Conservation (phyloP, 2,329 filamentous ascomycete species). For the Drechslerella coelobrocha region DNA sequence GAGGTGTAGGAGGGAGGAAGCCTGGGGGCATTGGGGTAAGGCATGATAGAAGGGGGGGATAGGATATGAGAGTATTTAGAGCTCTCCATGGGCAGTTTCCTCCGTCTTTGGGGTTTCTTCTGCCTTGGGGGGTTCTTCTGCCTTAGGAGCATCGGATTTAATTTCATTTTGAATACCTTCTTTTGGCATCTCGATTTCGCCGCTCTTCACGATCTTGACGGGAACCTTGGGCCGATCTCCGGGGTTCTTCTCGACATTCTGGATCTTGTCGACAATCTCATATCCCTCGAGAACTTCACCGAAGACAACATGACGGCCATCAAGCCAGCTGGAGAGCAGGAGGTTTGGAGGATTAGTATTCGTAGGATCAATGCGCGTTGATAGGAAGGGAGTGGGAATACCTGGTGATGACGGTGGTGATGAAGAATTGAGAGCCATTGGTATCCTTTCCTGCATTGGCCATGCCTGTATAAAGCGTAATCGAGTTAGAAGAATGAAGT, state of each 20-base stretch:
- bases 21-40: constrained; percentile 10
- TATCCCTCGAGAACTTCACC: constrained; percentile 88
- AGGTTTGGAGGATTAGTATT: not conserved
- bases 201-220: constrained; percentile 82
- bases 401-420: constrained; percentile 80
- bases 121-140: constrained; percentile 20
- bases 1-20: constrained; percentile 2
- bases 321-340: constrained; percentile 71
- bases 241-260: constrained; percentile 70
- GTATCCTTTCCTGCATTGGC: constrained; percentile 84
- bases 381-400: not conserved
- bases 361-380: not conserved
- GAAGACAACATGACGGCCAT: constrained; percentile 85
- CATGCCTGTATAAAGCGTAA: constrained; percentile 66
- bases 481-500: not conserved
- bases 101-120: constrained; percentile 9
- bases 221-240: constrained; percentile 73
- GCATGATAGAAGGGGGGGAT: not conserved
- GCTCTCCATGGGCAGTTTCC: constrained; percentile 13
- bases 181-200: constrained; percentile 79
- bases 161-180: constrained; percentile 95
- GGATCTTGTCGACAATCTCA: constrained; percentile 79
- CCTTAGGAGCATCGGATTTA: constrained; percentile 62
- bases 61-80: constrained; percentile 11
- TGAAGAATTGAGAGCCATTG: constrained; percentile 90